phyloP scores from a whole-genome alignment of 148 eudicot species.

The Agrostemma githago region DNA sequence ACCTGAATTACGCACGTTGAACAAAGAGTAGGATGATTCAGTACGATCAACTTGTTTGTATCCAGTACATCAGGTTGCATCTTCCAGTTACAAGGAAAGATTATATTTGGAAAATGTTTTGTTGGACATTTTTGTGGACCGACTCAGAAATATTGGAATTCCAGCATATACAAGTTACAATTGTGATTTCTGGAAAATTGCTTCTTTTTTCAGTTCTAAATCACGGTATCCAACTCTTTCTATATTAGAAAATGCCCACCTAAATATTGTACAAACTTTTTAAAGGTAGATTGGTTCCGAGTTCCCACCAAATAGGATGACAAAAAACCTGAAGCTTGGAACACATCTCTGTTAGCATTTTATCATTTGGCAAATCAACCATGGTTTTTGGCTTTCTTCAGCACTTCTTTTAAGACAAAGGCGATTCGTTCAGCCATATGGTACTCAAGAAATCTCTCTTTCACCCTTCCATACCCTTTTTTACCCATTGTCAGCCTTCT shows the following conservation, averaged over 20 bases:
- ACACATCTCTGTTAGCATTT: conserved; percentile 9
- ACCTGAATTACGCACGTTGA: not conserved
- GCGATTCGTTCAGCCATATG: conserved; percentile 90
- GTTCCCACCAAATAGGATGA: conserved; percentile 5
- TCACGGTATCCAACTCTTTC: not conserved
- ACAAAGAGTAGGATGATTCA: not conserved
- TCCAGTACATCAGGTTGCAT: not conserved
- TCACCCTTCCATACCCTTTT: conserved; percentile 80
- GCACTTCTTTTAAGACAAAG: conserved; percentile 65
- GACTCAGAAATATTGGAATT: not conserved
- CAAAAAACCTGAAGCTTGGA: conserved; percentile 13
- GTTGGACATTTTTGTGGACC: not conserved
- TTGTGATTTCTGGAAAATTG: not conserved
- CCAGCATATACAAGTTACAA: conserved; percentile 20
- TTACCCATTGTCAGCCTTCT: conserved; percentile 76
- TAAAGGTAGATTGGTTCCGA: conserved; percentile 7
- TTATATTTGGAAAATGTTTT: no score
- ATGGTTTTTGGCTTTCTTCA: conserved; percentile 54
- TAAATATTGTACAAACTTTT: conserved; percentile 22
- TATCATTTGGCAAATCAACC: conserved; percentile 18
- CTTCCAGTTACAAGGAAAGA: not conserved
- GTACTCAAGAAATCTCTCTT: conserved; percentile 71
- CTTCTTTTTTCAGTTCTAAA: not conserved
- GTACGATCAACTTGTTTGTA: not conserved
- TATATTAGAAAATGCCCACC: conserved; percentile 4